These are phyloP conservation scores for Delphinella strobiligena DNA, from an alignment of 2,329 filamentous ascomycete genomes.

Conservation along the genomic window DNA sequence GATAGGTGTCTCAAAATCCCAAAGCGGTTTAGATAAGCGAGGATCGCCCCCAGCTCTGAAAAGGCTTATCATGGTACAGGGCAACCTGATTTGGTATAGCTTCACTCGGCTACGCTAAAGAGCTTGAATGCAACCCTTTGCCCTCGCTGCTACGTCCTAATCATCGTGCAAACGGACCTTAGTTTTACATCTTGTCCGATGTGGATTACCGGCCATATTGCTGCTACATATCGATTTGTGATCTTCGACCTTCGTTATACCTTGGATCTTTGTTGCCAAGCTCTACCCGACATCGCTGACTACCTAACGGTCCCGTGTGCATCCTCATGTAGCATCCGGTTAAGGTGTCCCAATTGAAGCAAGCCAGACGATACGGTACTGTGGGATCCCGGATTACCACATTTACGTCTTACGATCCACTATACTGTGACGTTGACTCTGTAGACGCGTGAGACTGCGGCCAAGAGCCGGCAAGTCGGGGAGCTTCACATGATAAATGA, in stretches of 20 bases:
- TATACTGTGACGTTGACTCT: neutral
- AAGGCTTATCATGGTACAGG: neutral
- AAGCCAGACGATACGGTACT: too few relatives aligned
- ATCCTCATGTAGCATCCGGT: neutral
- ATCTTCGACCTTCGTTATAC: too few relatives aligned
- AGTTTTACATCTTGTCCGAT: neutral
- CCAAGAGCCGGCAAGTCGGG: too few relatives aligned
- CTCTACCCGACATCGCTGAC: too few relatives aligned
- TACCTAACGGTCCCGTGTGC: neutral
- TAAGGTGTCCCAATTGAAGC: too few relatives aligned
- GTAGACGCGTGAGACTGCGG: too few relatives aligned
- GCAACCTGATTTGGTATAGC: neutral
- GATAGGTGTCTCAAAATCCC: too few relatives aligned
- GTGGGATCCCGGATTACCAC: too few relatives aligned
- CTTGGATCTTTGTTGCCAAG: neutral
- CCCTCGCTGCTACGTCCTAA: neutral
- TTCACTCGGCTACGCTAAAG: neutral
- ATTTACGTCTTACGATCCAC: neutral
- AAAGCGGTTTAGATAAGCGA: too few relatives aligned
- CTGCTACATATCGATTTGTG: neutral
- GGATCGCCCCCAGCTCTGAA: too few relatives aligned
- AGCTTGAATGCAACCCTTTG: neutral
- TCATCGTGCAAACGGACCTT: neutral
- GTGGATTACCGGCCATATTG: neutral
- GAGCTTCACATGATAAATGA: too few relatives aligned